These are phyloP conservation scores for Schwanniomyces etchellsii DNA, from an alignment of 1,139 yeast genomes.

Conservation along the genomic window DNA sequence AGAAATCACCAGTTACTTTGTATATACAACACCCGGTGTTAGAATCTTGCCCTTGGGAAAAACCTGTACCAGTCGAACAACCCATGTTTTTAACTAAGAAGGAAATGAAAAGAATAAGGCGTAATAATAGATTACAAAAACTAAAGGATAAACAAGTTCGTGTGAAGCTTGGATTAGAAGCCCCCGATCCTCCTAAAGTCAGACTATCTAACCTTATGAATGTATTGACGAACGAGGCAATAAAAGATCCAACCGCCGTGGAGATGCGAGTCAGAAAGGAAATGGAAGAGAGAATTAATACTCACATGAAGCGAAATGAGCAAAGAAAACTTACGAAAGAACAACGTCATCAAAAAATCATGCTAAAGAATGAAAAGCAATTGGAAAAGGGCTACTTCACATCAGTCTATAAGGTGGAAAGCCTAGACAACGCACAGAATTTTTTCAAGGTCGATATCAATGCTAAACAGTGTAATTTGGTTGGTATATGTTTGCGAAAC, in stretches of 20 bases:
- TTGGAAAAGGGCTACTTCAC: conserved; percentile 44
- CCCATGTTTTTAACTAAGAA: conserved; percentile 65
- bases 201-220: conserved; percentile 78
- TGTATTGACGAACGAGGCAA: conserved; percentile 82
- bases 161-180: conserved; percentile 73
- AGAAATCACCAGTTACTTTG: conserved; percentile 47
- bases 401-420: conserved; percentile 54
- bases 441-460: conserved; percentile 70
- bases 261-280: conserved; percentile 69
- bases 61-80: conserved; percentile 32
- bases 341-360: conserved; percentile 46
- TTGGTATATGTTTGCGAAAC: conserved; percentile 48
- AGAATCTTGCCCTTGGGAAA: conserved; percentile 52
- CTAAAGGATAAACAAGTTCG: conserved; percentile 73
- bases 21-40: conserved; percentile 84
- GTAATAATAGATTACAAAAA: conserved; percentile 59
- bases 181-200: conserved; percentile 89
- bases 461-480: conserved; percentile 65
- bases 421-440: conserved; percentile 59
- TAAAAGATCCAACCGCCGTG: conserved; percentile 82
- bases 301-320: conserved; percentile 59
- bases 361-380: conserved; percentile 41
- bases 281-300: conserved; percentile 54
- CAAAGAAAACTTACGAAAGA: conserved; percentile 59
- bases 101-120: conserved; percentile 70